Conservation (phyloP, 352 stramenopile genomes). For the Globisporangium emineosum region DNA sequence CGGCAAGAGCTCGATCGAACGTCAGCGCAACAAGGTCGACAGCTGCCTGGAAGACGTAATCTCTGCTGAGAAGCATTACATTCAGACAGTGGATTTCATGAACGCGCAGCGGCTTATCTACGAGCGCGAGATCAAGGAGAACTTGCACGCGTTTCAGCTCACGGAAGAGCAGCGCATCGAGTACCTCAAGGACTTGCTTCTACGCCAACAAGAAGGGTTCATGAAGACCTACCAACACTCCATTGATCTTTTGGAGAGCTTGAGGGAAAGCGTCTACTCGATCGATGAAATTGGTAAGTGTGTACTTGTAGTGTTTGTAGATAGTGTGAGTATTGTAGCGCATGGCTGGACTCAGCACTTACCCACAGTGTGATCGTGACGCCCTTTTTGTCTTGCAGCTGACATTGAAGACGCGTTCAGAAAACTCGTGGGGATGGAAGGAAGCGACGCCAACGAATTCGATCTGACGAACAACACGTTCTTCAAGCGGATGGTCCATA, state of each 20-base stretch:
- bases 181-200: constrained; percentile 71
- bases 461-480: constrained; percentile 61
- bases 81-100: constrained; percentile 60
- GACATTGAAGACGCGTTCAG: constrained; percentile 78
- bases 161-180: constrained; percentile 83
- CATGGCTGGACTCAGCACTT: background rate
- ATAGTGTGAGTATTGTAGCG: background rate
- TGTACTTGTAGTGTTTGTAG: background rate
- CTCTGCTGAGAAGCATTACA: constrained; percentile 62
- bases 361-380: background rate
- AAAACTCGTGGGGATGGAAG: constrained; percentile 43
- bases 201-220: constrained; percentile 64
- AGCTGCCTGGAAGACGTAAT: constrained; percentile 64
- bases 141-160: constrained; percentile 74
- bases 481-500: constrained; percentile 62
- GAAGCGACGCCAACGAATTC: constrained; percentile 36
- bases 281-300: constrained; percentile 71
- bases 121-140: constrained; percentile 73
- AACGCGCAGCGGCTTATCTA: constrained; percentile 65
- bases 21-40: constrained; percentile 62
- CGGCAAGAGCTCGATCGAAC: constrained; percentile 54
- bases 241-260: constrained; percentile 38
- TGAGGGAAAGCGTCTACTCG: constrained; percentile 43
- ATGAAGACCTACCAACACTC: constrained; percentile 43
- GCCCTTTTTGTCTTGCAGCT: constrained; percentile 22